These are phyloP conservation scores for Rosa lucieae DNA, from an alignment of 306 rosid genomes.

Conservation along the genomic window DNA sequence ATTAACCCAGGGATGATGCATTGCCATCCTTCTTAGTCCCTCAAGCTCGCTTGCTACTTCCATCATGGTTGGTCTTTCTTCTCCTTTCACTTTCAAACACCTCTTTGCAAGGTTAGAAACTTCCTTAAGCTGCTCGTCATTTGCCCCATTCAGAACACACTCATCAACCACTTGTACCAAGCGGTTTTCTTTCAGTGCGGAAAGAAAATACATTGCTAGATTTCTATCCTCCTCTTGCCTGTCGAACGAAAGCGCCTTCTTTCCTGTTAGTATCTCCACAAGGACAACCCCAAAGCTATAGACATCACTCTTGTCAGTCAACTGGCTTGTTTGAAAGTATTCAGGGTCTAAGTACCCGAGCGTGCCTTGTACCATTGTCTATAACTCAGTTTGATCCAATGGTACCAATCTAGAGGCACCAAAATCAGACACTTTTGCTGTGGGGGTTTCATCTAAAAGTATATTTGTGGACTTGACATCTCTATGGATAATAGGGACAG, in stretches of 20 bases:
- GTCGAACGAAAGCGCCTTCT: conserved; percentile 25
- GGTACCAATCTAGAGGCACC: conserved; percentile 48
- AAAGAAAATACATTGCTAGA: conserved; percentile 35
- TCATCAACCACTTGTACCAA: conserved; percentile 40
- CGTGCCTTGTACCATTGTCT: conserved; percentile 52
- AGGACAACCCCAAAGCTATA: conserved; percentile 58
- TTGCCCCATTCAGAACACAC: conserved; percentile 11
- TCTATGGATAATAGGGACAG: conserved; percentile 47
- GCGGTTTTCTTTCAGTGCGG: conserved; percentile 33
- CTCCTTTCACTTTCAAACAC: conserved; percentile 41
- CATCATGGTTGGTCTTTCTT: conserved; percentile 37
- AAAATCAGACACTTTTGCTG: conserved; percentile 47
- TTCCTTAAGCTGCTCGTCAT: conserved; percentile 37
- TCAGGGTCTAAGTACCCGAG: conserved; percentile 47
- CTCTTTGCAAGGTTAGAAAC: conserved; percentile 28
- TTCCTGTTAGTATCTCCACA: conserved; percentile 48
- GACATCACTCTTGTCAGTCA: conserved; percentile 48
- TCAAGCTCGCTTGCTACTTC: too few species aligned
- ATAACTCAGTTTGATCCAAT: conserved; percentile 31
- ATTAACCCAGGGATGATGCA: conserved; percentile 14
- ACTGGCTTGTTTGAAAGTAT: conserved; percentile 33
- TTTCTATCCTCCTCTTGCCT: conserved; percentile 23
- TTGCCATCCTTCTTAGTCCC: not conserved
- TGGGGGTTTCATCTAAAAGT: conserved; percentile 32
- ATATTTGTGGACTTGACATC: conserved; percentile 48